A percentile compares a stretch with the other conserved stretches of the same genome.
phyloP scores from a whole-genome alignment of 768 basidiomycete species.

The Rhizopogon salebrosus region DNA sequence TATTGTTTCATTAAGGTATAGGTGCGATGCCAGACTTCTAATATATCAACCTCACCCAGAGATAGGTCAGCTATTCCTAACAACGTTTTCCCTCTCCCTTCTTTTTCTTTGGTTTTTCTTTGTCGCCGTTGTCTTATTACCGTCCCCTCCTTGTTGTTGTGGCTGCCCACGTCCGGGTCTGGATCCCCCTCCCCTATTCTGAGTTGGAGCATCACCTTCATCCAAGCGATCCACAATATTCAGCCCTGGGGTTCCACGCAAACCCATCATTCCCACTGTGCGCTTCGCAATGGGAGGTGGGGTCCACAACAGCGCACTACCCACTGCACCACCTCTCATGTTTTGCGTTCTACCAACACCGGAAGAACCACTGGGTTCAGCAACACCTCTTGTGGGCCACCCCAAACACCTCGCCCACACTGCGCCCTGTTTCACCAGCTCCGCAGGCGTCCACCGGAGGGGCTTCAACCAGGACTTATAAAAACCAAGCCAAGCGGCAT shows the following conservation, averaged over 20 bases:
- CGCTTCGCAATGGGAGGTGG: conserved; percentile 34
- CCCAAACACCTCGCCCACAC: not conserved
- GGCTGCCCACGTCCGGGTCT: not conserved
- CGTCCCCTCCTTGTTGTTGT: not conserved
- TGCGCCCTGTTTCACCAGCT: conserved; percentile 34
- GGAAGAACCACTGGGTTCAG: not conserved
- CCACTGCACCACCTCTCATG: not conserved
- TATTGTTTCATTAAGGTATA: not conserved
- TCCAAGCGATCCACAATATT: conserved; percentile 1
- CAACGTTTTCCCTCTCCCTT: not conserved
- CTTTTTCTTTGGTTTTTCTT: not conserved
- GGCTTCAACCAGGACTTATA: conserved; percentile 38
- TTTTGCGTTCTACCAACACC: not conserved
- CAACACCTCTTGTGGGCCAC: not conserved
- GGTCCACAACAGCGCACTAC: not conserved
- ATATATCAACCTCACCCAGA: not conserved
- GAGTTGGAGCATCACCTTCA: not conserved
- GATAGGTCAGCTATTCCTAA: not conserved
- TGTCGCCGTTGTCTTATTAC: not conserved
- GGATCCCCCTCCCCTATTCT: not conserved
- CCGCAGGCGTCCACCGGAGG: conserved; percentile 33
- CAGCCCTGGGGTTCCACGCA: conserved; percentile 27
- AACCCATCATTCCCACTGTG: conserved; percentile 45
- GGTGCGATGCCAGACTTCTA: not conserved
- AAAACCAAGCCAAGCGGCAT: conserved; percentile 53